phyloP scores from a whole-genome alignment of 1,284 basidiomycete genomes.

The Microbotryum violaceum region DNA sequence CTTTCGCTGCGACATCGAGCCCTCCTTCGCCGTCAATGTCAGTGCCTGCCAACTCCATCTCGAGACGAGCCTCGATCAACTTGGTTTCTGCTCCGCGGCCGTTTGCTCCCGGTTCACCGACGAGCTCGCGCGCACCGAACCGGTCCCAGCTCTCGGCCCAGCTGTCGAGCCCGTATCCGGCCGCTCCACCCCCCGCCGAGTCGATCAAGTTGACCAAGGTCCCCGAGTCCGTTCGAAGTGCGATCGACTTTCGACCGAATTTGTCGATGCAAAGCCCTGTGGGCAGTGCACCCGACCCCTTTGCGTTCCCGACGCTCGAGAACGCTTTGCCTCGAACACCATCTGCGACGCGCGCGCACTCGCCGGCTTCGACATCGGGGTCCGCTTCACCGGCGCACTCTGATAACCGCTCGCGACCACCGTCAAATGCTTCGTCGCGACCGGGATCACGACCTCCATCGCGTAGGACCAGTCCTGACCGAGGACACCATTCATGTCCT shows the following conservation, averaged over 20 bases:
- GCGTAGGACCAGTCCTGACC: conserved; percentile 9
- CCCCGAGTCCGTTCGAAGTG: conserved; percentile 28
- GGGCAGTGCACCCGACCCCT: no score
- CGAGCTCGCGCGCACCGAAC: not conserved
- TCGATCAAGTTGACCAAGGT: conserved; percentile 32
- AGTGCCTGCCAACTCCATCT: conserved; percentile 11
- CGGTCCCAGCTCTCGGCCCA: conserved; percentile 8
- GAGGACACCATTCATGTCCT: not conserved
- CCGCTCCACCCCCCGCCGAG: conserved; percentile 26
- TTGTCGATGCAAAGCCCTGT: not conserved
- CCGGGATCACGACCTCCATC: conserved; percentile 5
- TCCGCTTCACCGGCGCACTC: conserved; percentile 12
- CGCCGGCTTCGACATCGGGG: conserved; percentile 17
- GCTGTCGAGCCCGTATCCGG: conserved; percentile 16
- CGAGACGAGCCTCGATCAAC: conserved; percentile 26
- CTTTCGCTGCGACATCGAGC: conserved; percentile 26
- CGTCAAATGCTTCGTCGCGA: conserved; percentile 12
- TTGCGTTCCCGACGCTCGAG: no score
- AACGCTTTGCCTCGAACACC: conserved; percentile 12
- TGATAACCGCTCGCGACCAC: not conserved
- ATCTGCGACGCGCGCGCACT: conserved; percentile 22
- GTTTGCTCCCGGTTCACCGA: conserved; percentile 23
- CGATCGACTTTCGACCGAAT: conserved; percentile 26
- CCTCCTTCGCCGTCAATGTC: conserved; percentile 22
- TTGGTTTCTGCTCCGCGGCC: conserved; percentile 19